Percentiles rank a stretch among this genome's conserved stretches.
Evolutionary conservation across 108 stramenopile genomes (phyloP).

Genomic region (Conticribra guillardii): DNA sequence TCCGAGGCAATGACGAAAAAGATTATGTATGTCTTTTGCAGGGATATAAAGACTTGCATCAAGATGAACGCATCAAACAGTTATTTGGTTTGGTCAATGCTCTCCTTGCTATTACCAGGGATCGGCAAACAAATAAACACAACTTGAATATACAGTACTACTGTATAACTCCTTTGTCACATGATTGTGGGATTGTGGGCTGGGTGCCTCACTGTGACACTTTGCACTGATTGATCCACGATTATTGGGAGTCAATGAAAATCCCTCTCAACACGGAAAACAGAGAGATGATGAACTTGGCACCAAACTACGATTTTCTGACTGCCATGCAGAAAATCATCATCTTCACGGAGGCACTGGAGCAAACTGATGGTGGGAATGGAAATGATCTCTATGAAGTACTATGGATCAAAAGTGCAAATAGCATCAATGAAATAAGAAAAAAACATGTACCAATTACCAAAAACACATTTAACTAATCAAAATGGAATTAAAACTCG

Average conservation of each 20-base stretch:
- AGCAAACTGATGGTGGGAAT: constrained; percentile 76
- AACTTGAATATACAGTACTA: constrained; percentile 96
- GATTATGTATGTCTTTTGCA: constrained; percentile 99
- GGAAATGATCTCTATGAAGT: constrained; percentile 97
- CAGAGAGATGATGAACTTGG: constrained; percentile 88
- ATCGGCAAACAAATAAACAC: constrained; percentile 91
- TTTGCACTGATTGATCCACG: constrained; percentile 93
- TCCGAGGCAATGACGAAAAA: constrained; percentile 95
- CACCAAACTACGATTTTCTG: constrained; percentile 92
- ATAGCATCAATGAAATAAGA: too few relatives aligned
- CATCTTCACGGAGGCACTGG: constrained; percentile 92
- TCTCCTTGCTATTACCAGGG: constrained; percentile 93
- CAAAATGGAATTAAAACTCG: too few relatives aligned
- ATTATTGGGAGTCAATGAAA: constrained; percentile 91
- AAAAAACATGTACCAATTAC: too few relatives aligned
- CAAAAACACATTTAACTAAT: too few relatives aligned
- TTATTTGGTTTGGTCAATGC: constrained; percentile 99
- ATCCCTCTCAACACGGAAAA: constrained; percentile 95
- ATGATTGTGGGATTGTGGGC: constrained; percentile 97
- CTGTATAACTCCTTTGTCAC: constrained; percentile 93
- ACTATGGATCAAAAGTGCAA: constrained; percentile 94
- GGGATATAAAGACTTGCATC: constrained; percentile 98
- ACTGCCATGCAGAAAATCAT: constrained; percentile 98
- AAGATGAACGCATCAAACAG: constrained; percentile 99
- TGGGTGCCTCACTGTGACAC: constrained; percentile 99